Evolutionary conservation across 306 rosid species (phyloP).

Genomic region (Cucurbita argyrosperma): DNA sequence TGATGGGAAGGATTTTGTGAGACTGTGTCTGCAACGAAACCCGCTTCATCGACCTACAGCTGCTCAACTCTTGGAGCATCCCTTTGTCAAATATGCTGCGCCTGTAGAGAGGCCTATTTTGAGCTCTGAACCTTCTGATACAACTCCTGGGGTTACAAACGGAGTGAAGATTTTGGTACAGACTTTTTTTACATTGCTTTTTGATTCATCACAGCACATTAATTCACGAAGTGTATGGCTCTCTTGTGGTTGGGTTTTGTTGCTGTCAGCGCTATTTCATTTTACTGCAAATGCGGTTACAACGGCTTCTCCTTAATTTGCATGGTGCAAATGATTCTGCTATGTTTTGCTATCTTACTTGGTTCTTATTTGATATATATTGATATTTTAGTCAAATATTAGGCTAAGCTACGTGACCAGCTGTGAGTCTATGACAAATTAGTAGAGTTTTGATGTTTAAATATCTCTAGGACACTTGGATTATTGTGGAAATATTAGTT

Average conservation of each 20-base stretch:
- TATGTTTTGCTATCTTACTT: background rate
- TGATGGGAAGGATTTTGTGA: constrained; percentile 75
- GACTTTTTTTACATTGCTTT: background rate
- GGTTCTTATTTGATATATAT: background rate
- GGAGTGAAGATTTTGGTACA: constrained; percentile 68
- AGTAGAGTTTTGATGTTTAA: too few relatives aligned
- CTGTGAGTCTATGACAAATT: background rate
- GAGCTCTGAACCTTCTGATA: constrained; percentile 36
- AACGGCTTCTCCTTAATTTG: background rate
- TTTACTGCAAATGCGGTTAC: background rate
- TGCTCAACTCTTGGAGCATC: constrained; percentile 63
- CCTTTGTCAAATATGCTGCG: constrained; percentile 63
- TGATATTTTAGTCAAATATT: background rate
- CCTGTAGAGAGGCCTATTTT: constrained; percentile 49
- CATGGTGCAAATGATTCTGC: background rate
- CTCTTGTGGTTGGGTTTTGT: constrained; percentile 4
- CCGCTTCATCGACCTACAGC: constrained; percentile 65
- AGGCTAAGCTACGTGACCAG: background rate
- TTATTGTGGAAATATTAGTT: background rate
- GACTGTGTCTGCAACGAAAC: constrained; percentile 66
- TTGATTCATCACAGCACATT: background rate
- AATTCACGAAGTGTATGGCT: background rate
- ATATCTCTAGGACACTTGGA: background rate
- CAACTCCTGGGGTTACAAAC: constrained; percentile 29
- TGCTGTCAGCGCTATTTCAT: background rate